Evolutionary conservation across 176 grass and related monocot species (phyloP).

Genomic region (Oryza glaberrima): DNA sequence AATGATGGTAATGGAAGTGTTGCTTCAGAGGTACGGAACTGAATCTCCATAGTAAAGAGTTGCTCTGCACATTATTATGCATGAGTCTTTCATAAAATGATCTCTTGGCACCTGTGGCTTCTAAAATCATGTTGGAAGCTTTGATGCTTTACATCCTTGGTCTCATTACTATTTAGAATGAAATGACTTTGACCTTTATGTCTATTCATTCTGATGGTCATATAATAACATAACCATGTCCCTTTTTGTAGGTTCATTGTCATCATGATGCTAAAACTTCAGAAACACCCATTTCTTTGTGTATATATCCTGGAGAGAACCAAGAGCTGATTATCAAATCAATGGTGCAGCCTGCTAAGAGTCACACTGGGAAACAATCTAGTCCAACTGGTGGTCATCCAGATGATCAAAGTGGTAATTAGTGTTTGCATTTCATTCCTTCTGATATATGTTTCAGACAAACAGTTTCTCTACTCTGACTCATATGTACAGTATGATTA

Average conservation of each 20-base stretch:
- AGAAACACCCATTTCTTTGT: constrained; percentile 37
- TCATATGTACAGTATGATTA: background rate
- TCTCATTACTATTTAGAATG: background rate
- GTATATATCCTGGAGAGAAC: constrained; percentile 46
- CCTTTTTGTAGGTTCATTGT: constrained; percentile 9
- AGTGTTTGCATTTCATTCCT: background rate
- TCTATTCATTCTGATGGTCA: constrained; percentile 9
- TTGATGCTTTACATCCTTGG: background rate
- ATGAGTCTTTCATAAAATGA: background rate
- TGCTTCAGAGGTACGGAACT: constrained; percentile 24
- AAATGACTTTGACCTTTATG: background rate
- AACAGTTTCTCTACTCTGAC: background rate
- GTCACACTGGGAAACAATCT: constrained; percentile 4
- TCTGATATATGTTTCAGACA: constrained; percentile 1
- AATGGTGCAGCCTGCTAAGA: constrained; percentile 26
- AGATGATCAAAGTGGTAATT: constrained; percentile 30
- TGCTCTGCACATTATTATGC: background rate
- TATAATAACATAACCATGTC: background rate
- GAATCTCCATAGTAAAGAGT: background rate
- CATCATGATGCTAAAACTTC: constrained; percentile 25
- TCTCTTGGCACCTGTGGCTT: background rate
- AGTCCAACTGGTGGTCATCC: background rate
- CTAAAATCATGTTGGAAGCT: background rate
- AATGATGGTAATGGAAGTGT: constrained; percentile 14
- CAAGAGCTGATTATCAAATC: constrained; percentile 43